phyloP scores from a whole-genome alignment of 352 stramenopile species.

The Peronospora tabacina region DNA sequence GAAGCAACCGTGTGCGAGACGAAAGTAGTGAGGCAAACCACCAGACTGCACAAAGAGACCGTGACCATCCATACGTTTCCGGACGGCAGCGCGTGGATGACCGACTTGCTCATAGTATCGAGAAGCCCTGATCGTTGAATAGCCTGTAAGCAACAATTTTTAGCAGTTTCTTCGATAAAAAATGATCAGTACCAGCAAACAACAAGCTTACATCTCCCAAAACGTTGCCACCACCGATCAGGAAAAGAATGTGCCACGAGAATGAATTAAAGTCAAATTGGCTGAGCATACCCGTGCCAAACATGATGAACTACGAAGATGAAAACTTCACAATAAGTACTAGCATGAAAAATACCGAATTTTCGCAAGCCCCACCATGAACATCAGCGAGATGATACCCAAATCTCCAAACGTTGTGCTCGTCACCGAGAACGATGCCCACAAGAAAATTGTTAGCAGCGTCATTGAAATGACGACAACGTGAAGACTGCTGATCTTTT shows the following conservation, averaged over 20 bases:
- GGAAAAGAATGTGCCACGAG: conserved; percentile 90
- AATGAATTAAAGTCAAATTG: conserved; percentile 93
- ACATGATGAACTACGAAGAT: conserved; percentile 67
- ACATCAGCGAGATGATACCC: conserved; percentile 87
- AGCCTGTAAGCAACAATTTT: conserved; percentile 28
- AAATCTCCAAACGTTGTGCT: conserved; percentile 86
- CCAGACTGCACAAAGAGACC: conserved; percentile 78
- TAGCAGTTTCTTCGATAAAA: neutral
- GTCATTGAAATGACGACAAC: conserved; percentile 86
- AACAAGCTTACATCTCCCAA: conserved; percentile 68
- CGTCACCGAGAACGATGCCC: conserved; percentile 83
- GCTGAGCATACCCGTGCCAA: conserved; percentile 82
- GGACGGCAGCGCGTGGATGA: conserved; percentile 74
- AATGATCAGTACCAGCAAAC: neutral
- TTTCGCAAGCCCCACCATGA: conserved; percentile 58
- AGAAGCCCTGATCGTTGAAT: conserved; percentile 79
- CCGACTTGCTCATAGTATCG: conserved; percentile 71
- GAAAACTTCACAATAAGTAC: conserved; percentile 3
- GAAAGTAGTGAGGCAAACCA: conserved; percentile 88
- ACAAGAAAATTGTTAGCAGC: conserved; percentile 86
- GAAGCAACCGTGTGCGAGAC: conserved; percentile 90
- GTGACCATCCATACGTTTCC: conserved; percentile 82
- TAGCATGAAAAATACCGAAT: neutral
- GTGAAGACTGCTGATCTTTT: conserved; percentile 84
- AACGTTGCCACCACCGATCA: conserved; percentile 89